These are phyloP conservation scores for Lepidopterella palustris DNA, from an alignment of 495 filamentous ascomycete genomes.

Conservation along the genomic window DNA sequence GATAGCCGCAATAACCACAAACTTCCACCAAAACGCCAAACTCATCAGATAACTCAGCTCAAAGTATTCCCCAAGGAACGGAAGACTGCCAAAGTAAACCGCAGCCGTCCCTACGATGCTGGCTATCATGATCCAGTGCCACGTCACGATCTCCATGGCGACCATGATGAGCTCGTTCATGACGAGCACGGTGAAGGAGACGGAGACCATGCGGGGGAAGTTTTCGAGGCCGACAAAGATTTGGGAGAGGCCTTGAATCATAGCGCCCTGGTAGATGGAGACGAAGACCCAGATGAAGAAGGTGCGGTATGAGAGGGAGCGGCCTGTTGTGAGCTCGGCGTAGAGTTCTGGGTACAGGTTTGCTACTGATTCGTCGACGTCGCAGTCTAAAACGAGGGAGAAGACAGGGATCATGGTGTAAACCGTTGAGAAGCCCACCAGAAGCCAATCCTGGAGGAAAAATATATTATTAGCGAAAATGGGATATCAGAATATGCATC, in stretches of 20 bases:
- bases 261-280: conserved; percentile 86
- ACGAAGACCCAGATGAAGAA: conserved; percentile 98
- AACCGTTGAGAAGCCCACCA: conserved; percentile 93
- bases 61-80: conserved; percentile 85
- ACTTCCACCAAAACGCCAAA: conserved; percentile 81
- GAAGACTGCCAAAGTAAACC: conserved; percentile 73
- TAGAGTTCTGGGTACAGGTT: conserved; percentile 97
- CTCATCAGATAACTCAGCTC: conserved; percentile 75
- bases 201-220: conserved; percentile 66
- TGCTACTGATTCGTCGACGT: conserved; percentile 87
- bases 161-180: conserved; percentile 97
- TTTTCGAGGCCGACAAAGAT: conserved; percentile 44
- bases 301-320: conserved; percentile 79
- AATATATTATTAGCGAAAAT: not conserved
- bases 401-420: conserved; percentile 96
- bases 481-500: not conserved
- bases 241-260: conserved; percentile 90
- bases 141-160: conserved; percentile 89
- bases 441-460: conserved; percentile 70
- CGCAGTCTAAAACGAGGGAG: conserved; percentile 89
- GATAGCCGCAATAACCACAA: conserved; percentile 68
- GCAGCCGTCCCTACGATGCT: conserved; percentile 72
- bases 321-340: conserved; percentile 83
- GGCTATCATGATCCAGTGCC: conserved; percentile 91
- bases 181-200: conserved; percentile 87